These are phyloP conservation scores for Nigrospora sphaerica DNA, from an alignment of 2,329 filamentous ascomycete genomes.

Conservation along the genomic window DNA sequence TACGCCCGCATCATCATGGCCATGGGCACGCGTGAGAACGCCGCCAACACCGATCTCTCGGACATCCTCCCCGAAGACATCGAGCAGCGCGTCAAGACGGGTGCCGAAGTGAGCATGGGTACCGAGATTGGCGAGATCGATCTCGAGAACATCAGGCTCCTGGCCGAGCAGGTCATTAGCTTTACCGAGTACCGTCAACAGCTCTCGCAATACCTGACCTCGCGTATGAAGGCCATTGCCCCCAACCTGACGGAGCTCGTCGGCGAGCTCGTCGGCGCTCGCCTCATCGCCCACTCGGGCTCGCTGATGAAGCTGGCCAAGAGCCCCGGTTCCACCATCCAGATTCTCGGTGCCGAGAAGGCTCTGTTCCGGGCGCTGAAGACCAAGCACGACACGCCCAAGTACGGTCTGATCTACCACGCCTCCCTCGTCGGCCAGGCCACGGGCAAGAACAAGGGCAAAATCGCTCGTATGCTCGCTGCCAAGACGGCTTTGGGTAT, in stretches of 20 bases:
- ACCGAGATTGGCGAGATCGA: conserved; percentile 93
- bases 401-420: conserved; percentile 94
- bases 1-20: conserved; percentile 83
- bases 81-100: conserved; percentile 82
- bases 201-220: conserved; percentile 81
- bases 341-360: conserved; percentile 98
- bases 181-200: conserved; percentile 87
- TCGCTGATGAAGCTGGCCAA: conserved; percentile 94
- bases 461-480: conserved; percentile 94
- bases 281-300: conserved; percentile 89
- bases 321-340: conserved; percentile 88
- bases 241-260: conserved; percentile 92
- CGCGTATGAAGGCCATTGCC: conserved; percentile 93
- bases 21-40: conserved; percentile 83
- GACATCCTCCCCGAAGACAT: conserved; percentile 95
- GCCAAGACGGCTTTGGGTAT: conserved; percentile 90
- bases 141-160: conserved; percentile 81
- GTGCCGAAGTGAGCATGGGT: conserved; percentile 96
- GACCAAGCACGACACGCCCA: conserved; percentile 98
- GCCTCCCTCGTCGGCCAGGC: conserved; percentile 93
- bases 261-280: conserved; percentile 87
- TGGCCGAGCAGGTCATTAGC: conserved; percentile 88
- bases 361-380: conserved; percentile 96
- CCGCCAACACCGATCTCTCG: conserved; percentile 68
- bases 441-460: conserved; percentile 97